phyloP scores from a whole-genome alignment of 306 rosid genomes.

The Cyclanthera cordifolia region DNA sequence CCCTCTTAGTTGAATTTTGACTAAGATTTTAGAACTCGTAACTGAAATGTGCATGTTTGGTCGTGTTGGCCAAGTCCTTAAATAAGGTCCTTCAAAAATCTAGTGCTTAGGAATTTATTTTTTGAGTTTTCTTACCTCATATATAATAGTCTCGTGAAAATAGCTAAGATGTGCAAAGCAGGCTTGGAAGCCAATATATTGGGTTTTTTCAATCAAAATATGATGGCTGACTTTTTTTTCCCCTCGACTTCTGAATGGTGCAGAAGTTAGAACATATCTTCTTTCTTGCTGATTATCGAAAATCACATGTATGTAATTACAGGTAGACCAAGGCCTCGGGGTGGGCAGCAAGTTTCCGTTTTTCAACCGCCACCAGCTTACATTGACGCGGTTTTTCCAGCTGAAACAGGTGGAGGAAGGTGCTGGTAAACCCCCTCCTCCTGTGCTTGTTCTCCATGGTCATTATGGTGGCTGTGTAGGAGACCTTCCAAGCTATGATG shows the following conservation, averaged over 20 bases:
- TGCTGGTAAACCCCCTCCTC: slow-evolving; percentile 87
- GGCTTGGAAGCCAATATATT: too few relatives aligned
- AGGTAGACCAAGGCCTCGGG: slow-evolving; percentile 97
- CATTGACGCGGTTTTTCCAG: slow-evolving; percentile 64
- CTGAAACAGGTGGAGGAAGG: slow-evolving; percentile 81
- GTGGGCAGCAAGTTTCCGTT: slow-evolving; percentile 85
- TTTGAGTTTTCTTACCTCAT: too few relatives aligned
- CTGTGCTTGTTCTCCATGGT: slow-evolving; percentile 89
- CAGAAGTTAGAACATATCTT: not conserved
- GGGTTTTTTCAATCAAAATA: not conserved
- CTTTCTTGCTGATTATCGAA: slow-evolving; percentile 14
- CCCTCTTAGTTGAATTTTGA: not conserved
- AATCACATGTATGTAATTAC: slow-evolving; percentile 17
- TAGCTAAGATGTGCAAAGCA: too few relatives aligned
- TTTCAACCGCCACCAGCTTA: slow-evolving; percentile 93
- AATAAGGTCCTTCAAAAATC: too few relatives aligned
- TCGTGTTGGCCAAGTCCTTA: too few relatives aligned
- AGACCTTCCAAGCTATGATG: slow-evolving; percentile 95
- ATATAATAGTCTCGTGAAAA: too few relatives aligned
- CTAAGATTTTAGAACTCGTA: not conserved
- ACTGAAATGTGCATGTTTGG: not conserved
- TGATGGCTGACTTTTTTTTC: not conserved
- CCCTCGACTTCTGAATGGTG: not conserved
- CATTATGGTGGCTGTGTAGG: slow-evolving; percentile 98
- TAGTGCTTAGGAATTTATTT: too few relatives aligned